Evolutionary conservation across 768 basidiomycete genomes (phyloP).

Genomic region (Boletus vermiculosoides): DNA sequence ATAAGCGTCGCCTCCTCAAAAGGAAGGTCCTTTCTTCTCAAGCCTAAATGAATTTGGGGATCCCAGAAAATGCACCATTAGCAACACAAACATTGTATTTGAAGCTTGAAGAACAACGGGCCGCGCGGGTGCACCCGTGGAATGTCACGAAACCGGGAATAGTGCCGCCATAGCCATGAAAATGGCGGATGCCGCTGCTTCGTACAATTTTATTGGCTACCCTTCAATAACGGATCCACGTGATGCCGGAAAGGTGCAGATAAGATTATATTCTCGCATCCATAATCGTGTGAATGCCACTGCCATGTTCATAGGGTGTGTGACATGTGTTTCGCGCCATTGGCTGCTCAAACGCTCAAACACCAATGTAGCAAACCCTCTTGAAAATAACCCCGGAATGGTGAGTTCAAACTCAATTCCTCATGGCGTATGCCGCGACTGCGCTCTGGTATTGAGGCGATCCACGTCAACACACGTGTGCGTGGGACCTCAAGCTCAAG

Average conservation of each 20-base stretch:
- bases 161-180: neutral
- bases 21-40: slow-evolving; percentile 2
- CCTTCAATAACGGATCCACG: neutral
- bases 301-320: neutral
- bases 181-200: neutral
- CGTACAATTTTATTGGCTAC: neutral
- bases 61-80: neutral
- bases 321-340: neutral
- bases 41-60: neutral
- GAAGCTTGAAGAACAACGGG: neutral
- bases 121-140: neutral
- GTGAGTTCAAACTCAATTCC: slow-evolving; percentile 6
- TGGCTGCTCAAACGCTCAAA: neutral
- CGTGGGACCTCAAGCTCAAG: too few relatives aligned
- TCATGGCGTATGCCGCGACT: too few relatives aligned
- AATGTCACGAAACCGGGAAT: neutral
- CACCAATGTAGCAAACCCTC: neutral
- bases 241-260: neutral
- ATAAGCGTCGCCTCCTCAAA: slow-evolving; percentile 22
- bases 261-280: neutral
- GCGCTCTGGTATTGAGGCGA: neutral
- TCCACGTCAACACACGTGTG: slow-evolving; percentile 11
- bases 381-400: neutral
- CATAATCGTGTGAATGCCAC: neutral
- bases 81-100: neutral